Evolutionary conservation across 2,329 filamentous ascomycete genomes (phyloP), one percentile per base, ranked within the genome.

Genomic region (Davidsoniella virescens): DNA sequence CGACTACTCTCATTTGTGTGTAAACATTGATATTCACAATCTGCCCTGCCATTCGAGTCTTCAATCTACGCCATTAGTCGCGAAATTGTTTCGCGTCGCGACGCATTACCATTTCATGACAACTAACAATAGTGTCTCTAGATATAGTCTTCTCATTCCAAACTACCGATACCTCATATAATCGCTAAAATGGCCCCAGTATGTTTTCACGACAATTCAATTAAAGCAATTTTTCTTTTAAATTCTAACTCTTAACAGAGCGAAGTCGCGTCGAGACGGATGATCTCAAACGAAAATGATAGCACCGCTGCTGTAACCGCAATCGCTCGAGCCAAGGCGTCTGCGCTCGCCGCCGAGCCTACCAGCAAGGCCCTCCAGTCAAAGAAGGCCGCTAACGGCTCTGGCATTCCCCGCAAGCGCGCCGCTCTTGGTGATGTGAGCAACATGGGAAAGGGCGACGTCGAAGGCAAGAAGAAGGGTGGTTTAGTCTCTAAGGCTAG

Each of bases 371-470:
- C 78, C 25, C 65, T 86, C 47, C 81, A 84, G 65, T 71, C 78
- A 46, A 88, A 87, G 68, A 86, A 81, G 65, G 67, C 78, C 14
- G 66, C 71, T 25, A 64, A 69, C 45, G 71, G 67, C 57, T 67
- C 70, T 59, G 65, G 71, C 44, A 71, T 59, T 44, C 64, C 65
- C 52, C 76, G 83, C 61, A 92, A 84, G 70, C 86, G 92, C 62
- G 77, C 83, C 59, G 88, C 86, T 45, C 75, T 98, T 37, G 87
- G 85, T 52, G 92, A 98, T 70, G 84, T 95, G 58, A 96, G 87
- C 76, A 98, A 98, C 68, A 83, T 94, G 56, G 79, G 79, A 59
- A 96, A 95, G 65, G 74, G 75, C 44, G 84, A 85, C 49, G 69
- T 72, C 55, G 83, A 85, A 51, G 77, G 73, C 57, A 94, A 93